Evolutionary conservation across 164 flowering plant genomes (phyloP), one percentile per base, ranked within the genome.

Genomic region (Brasenia schreberi): DNA sequence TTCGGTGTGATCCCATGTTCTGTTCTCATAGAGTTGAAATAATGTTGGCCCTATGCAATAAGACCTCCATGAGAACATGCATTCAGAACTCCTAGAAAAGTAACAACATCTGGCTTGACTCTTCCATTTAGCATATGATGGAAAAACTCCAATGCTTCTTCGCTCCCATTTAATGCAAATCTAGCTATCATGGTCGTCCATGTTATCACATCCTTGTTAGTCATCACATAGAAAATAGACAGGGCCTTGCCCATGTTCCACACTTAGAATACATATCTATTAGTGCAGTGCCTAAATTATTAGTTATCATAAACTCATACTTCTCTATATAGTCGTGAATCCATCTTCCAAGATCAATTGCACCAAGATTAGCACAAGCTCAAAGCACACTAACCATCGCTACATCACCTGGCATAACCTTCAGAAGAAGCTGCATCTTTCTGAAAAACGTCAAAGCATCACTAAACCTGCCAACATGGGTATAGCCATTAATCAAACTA

Each of bases 401-500:
- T 9, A 71, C 66, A 7, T 66, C 69, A 58, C 43, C 53, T 5
- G 73, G 67, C 19, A 18, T 45, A 42, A 43, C 7, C 33, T 64
- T 59, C 5, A 2, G 53, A 0, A 71, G 58, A 63, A n/a, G n/a
- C n/a, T 71, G 73, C 73, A 71, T 71, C 42, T 42, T 53, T 10
- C 56, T 69, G 66, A 71, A 71, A 19, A 71, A 43, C 1, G 0
- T 39, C 58, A 71, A 71, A 66, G 66, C 67, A 49, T 43, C 60
- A 66, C 62, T 61, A 56, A 61, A 67, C 16, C 61, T 68, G 10
- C 69, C 43, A 65, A 14, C 56, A 27, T 39, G 49, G 5, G 14
- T 27, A 23, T n/a, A 70, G 65, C 97, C 96, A 71, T 79, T 82
- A 64, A 91, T 73, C 43, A 86, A 59, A 77, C 81, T 82, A 0